These are phyloP conservation scores for Auriscalpium orientale DNA, from an alignment of 768 basidiomycete species.

Conservation along the genomic window DNA sequence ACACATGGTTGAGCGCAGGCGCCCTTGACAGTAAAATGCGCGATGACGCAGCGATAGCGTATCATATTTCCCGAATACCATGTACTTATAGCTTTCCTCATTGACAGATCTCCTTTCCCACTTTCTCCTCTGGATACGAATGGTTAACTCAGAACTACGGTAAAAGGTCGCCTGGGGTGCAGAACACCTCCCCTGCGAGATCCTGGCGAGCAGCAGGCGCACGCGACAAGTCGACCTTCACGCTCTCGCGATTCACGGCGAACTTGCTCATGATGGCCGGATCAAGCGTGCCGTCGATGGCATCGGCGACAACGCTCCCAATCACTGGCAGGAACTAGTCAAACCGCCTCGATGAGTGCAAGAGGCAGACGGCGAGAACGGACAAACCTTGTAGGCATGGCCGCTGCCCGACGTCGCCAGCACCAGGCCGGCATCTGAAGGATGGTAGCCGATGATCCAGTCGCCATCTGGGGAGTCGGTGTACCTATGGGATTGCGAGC, in stretches of 20 bases:
- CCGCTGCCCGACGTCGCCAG: constrained; percentile 87
- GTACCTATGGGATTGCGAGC: constrained; percentile 49
- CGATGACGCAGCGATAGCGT: not conserved
- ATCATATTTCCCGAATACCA: no score
- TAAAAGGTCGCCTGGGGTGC: constrained; percentile 11
- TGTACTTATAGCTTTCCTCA: no score
- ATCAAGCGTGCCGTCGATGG: constrained; percentile 58
- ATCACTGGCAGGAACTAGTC: constrained; percentile 85
- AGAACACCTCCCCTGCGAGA: constrained; percentile 4
- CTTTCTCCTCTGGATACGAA: not conserved
- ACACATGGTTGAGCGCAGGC: not conserved
- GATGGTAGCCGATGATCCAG: constrained; percentile 81
- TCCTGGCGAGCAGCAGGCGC: not conserved
- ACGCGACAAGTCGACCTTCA: constrained; percentile 28
- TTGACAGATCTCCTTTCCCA: no score
- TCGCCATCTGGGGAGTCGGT: constrained; percentile 80
- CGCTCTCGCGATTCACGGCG: constrained; percentile 42
- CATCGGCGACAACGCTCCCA: constrained; percentile 67
- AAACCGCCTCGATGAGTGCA: not conserved
- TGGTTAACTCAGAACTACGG: not conserved
- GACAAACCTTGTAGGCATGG: constrained; percentile 72
- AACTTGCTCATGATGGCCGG: constrained; percentile 50
- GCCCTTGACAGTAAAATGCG: no score
- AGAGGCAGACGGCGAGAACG: not conserved
- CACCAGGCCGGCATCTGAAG: constrained; percentile 49